Percentiles rank a stretch among this genome's conserved stretches.
Conservation (phyloP, 2,329 filamentous ascomycete species). For the Botrytis porri region DNA sequence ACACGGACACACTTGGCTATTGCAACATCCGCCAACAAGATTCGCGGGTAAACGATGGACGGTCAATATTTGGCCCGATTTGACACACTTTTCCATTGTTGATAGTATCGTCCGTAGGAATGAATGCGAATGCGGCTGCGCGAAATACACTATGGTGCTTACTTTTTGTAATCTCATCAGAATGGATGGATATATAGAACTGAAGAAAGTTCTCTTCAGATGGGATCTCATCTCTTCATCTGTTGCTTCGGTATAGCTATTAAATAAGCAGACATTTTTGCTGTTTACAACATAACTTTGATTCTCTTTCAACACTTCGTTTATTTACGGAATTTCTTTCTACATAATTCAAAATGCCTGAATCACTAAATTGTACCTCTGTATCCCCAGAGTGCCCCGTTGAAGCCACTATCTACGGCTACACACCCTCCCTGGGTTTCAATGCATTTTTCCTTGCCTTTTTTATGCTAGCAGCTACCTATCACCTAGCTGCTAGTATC, state of each 20-base stretch:
- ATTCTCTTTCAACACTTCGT: neutral
- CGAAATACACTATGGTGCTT: neutral
- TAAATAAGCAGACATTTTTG: neutral
- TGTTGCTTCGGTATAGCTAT: neutral
- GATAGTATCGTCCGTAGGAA: neutral
- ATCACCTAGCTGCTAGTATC: constrained; percentile 44
- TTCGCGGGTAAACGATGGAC: neutral
- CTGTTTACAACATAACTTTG: neutral
- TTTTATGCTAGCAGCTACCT: constrained; percentile 47
- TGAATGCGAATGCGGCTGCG: neutral
- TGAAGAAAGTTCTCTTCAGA: neutral
- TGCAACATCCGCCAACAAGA: neutral
- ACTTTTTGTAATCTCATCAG: neutral
- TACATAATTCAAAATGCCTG: neutral
- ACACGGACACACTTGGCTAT: neutral
- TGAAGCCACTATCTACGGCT: constrained; percentile 42
- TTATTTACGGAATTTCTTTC: neutral
- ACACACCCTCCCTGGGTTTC: constrained; percentile 53
- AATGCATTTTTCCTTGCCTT: constrained; percentile 53
- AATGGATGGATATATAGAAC: neutral
- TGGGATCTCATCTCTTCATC: neutral
- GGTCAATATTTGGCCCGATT: neutral
- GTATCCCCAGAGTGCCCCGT: constrained; percentile 36
- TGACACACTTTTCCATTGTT: neutral
- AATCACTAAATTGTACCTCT: constrained; percentile 28